Percentiles rank a stretch among this genome's conserved stretches.
phyloP scores from a whole-genome alignment of 805 yeast genomes.

The Yarrowia keelungensis region DNA sequence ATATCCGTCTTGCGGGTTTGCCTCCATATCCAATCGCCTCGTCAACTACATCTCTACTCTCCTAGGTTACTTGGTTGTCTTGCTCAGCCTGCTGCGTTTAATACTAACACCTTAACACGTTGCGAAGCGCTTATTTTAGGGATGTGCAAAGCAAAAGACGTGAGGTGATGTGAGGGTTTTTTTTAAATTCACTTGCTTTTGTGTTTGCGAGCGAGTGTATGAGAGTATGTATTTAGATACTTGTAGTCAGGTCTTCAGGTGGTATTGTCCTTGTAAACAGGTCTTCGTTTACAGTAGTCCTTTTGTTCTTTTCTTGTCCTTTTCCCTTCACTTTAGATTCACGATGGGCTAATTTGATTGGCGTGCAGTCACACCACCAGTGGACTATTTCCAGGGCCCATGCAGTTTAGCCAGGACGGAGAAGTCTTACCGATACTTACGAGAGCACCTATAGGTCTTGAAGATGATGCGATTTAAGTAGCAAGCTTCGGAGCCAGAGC shows the following conservation, averaged over 20 bases:
- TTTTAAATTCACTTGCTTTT: background rate
- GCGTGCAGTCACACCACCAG: constrained; percentile 25
- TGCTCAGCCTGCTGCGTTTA: constrained; percentile 30
- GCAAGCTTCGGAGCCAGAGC: constrained; percentile 12
- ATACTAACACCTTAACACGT: constrained; percentile 16
- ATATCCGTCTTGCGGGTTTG: no score
- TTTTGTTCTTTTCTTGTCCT: no score
- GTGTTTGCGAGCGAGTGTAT: no score
- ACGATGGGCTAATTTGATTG: constrained; percentile 1
- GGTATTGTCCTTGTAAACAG: background rate
- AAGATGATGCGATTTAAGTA: constrained; percentile 16
- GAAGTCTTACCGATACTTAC: background rate
- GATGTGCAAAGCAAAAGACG: constrained; percentile 21
- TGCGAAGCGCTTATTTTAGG: constrained; percentile 14
- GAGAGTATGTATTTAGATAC: no score
- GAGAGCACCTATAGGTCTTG: no score
- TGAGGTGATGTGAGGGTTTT: constrained; percentile 20
- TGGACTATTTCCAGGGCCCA: background rate
- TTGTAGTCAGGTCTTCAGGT: no score
- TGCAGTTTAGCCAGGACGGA: constrained; percentile 13
- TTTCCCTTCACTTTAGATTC: no score
- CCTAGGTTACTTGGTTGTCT: background rate
- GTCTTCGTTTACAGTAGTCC: background rate
- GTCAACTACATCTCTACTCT: no score
- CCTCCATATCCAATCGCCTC: background rate